Percentiles rank a stretch among this genome's conserved stretches.
phyloP scores from a whole-genome alignment of 768 basidiomycete species.

The Kwoniella sp. region DNA sequence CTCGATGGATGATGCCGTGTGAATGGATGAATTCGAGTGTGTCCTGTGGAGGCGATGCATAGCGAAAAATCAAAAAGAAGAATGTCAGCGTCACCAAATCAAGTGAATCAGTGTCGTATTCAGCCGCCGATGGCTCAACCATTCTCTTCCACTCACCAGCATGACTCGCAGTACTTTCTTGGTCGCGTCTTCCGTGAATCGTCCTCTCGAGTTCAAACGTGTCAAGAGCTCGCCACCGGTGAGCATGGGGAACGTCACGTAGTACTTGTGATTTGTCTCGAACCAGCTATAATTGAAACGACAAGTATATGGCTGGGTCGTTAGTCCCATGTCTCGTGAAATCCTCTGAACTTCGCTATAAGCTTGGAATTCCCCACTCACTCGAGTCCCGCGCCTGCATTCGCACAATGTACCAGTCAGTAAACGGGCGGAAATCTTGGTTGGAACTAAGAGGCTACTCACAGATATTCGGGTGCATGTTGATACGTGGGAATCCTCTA shows the following conservation, averaged over 20 bases:
- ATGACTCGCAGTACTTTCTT: constrained; percentile 30
- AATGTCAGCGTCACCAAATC: not conserved
- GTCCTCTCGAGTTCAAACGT: constrained; percentile 30
- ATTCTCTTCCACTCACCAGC: constrained; percentile 30
- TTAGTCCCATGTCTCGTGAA: not conserved
- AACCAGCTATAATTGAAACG: constrained; percentile 43
- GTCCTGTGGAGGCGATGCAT: not conserved
- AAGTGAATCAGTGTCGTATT: not conserved
- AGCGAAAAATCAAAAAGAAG: too few relatives aligned
- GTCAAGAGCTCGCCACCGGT: constrained; percentile 38
- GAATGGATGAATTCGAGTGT: constrained; percentile 66
- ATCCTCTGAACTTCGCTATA: too few relatives aligned
- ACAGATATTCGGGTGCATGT: constrained; percentile 34
- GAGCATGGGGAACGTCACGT: constrained; percentile 38
- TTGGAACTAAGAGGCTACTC: constrained; percentile 9
- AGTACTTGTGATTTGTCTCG: constrained; percentile 34
- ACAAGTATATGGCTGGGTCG: not conserved
- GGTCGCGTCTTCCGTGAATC: constrained; percentile 37
- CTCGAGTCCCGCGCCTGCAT: constrained; percentile 33
- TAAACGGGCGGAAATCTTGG: too few relatives aligned
- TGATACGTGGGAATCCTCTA: constrained; percentile 34
- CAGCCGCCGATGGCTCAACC: not conserved
- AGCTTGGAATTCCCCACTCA: too few relatives aligned
- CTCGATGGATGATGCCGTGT: constrained; percentile 96
- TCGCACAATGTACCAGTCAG: not conserved